Conservation (phyloP, 1,139 yeast species). For the Arxiozyma heterogenica region DNA sequence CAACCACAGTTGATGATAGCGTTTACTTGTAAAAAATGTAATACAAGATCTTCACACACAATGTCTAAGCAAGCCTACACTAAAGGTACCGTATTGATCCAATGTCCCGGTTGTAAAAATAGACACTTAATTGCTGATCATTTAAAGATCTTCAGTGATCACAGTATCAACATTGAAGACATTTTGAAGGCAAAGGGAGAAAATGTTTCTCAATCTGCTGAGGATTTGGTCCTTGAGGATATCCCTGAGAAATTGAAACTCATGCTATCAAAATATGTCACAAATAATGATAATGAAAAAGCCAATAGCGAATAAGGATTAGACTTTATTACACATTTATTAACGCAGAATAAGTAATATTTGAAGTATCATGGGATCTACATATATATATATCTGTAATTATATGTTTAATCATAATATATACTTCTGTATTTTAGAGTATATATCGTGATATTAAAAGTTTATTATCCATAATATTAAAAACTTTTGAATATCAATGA, state of each 20-base stretch:
- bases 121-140: conserved; percentile 93
- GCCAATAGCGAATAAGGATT: neutral
- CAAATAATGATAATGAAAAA: neutral
- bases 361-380: no score
- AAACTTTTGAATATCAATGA: neutral
- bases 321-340: no score
- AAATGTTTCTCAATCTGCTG: conserved; percentile 49
- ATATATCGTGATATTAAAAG: neutral
- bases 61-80: conserved; percentile 88
- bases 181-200: conserved; percentile 74
- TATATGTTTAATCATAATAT: neutral
- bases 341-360: neutral
- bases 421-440: neutral
- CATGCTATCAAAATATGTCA: neutral
- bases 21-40: conserved; percentile 86
- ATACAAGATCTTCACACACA: conserved; percentile 72
- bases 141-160: conserved; percentile 71
- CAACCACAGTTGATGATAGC: conserved; percentile 79
- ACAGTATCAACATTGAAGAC: conserved; percentile 62
- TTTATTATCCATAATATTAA: no score
- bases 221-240: conserved; percentile 62
- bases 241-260: conserved; percentile 53
- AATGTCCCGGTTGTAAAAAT: conserved; percentile 84
- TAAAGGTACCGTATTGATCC: conserved; percentile 77
- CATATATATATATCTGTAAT: no score